Evolutionary conservation across 441 rosid species (phyloP), one percentile per base, ranked within the genome.

Genomic region (Croton laevigatus): DNA sequence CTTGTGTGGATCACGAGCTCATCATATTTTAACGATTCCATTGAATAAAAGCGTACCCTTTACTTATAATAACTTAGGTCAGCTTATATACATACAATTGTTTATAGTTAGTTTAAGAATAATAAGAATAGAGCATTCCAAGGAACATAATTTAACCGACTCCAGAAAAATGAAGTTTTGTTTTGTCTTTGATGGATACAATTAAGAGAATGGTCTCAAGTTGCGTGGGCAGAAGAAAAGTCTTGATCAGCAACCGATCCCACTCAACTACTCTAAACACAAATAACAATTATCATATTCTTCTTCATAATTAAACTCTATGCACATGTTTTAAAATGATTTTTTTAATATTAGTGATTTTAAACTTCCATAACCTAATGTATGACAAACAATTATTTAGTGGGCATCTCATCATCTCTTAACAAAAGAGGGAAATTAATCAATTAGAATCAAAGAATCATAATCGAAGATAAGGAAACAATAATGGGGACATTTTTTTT

Each of bases 1-100:
- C 44, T 3, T 32, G 73, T 53, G 65, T 59, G 74, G 16, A 66
- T 74, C 74, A 66, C 82, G 38, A 72, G 81, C 72, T 14, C 58
- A 55, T 70, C 62, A 48, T 70, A 59, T 20, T 68, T 69, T 12
- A 73, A 70, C 51, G 19, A 40, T 62, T 59, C 10, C 37, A 17
- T 42, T 57, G 65, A 60, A 65, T 48, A 57, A 34, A 44, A 12
- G 10, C 55, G n/a, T 20, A 5, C 27, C 16, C 55, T 37, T 23
- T 34, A 36, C 32, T 60, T 12, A 1, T 16, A 10, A 34, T 51
- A 60, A 32, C 10, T 11, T 70, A 46, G 51, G 32, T 53, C 48
- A 60, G 65, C 22, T 36, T 51, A 14, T 10, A 48, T n/a, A 32
- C 32, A 27, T 27, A 27, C 2, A 44, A 59, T 23, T 37, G 0